These are phyloP conservation scores for Casuarina equisetifolia DNA, from an alignment of 306 rosid species.

Conservation along the genomic window DNA sequence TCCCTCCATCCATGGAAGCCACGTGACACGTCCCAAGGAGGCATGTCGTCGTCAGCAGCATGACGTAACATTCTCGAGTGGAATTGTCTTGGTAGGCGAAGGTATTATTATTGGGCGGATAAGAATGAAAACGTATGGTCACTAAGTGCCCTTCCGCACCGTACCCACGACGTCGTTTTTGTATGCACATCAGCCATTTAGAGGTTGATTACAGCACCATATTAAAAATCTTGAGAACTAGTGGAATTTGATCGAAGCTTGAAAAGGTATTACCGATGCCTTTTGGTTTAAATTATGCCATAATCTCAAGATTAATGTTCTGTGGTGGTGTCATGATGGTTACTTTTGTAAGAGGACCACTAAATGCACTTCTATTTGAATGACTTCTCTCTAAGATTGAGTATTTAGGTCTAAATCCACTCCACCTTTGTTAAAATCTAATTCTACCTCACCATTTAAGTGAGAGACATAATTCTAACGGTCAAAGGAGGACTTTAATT, in stretches of 20 bases:
- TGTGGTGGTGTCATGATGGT: background rate
- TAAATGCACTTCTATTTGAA: background rate
- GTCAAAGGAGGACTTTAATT: too few species aligned
- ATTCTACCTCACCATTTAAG: background rate
- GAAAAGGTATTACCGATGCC: too few species aligned
- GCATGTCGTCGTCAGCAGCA: conserved; percentile 16
- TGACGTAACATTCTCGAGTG: conserved; percentile 26
- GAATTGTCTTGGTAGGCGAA: background rate
- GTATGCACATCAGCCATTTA: too few species aligned
- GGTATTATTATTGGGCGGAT: too few species aligned
- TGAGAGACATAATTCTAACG: background rate
- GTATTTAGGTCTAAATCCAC: background rate
- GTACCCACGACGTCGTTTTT: too few species aligned
- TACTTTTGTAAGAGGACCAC: background rate
- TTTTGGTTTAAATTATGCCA: background rate
- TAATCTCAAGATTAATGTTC: background rate
- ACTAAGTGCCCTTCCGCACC: too few species aligned
- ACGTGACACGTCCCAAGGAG: conserved; percentile 24
- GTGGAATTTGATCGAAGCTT: too few species aligned
- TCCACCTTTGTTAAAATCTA: background rate
- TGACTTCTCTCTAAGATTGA: background rate
- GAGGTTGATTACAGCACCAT: too few species aligned
- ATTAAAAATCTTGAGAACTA: too few species aligned
- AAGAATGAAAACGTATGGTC: too few species aligned
- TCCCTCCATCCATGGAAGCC: conserved; percentile 15